A percentile compares a stretch with the other conserved stretches of the same genome.
Evolutionary conservation across 140 eudicot species (phyloP).

Genomic region (Stevia rebaudiana): DNA sequence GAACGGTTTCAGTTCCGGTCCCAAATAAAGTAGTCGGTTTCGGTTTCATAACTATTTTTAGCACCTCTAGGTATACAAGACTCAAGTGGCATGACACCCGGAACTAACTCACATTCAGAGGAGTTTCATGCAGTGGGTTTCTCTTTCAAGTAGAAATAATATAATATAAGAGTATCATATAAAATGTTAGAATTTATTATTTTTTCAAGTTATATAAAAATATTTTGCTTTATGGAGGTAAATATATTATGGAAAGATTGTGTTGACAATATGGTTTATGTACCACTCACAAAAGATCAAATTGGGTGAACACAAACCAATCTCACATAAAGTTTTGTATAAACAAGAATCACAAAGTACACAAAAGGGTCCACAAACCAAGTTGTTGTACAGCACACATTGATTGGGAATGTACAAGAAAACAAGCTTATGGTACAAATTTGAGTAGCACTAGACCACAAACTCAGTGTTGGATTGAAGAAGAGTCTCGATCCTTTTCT

Average conservation of each 20-base stretch:
- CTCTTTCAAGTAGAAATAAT: too few relatives aligned
- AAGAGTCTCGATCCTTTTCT: constrained; percentile 54
- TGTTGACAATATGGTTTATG: constrained; percentile 29
- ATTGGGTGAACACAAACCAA: constrained; percentile 33
- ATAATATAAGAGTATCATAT: too few relatives aligned
- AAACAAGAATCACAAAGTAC: constrained; percentile 32
- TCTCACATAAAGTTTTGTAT: constrained; percentile 24
- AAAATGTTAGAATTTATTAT: too few relatives aligned
- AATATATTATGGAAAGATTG: constrained; percentile 16
- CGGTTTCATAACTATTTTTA: too few relatives aligned
- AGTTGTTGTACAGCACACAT: constrained; percentile 10
- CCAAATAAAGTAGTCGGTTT: too few relatives aligned
- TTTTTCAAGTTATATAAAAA: too few relatives aligned
- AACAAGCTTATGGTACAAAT: constrained; percentile 17
- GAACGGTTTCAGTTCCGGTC: too few relatives aligned
- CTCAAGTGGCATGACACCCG: too few relatives aligned
- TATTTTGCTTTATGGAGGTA: background rate
- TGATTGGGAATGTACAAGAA: constrained; percentile 26
- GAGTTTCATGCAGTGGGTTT: too few relatives aligned
- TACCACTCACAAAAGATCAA: constrained; percentile 39
- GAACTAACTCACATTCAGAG: too few relatives aligned
- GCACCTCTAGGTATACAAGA: too few relatives aligned
- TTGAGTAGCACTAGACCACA: constrained; percentile 28
- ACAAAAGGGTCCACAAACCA: constrained; percentile 29
- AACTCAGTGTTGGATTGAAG: constrained; percentile 24